These are phyloP conservation scores for Podaxis pistillaris DNA, from an alignment of 768 basidiomycete species.

Conservation along the genomic window DNA sequence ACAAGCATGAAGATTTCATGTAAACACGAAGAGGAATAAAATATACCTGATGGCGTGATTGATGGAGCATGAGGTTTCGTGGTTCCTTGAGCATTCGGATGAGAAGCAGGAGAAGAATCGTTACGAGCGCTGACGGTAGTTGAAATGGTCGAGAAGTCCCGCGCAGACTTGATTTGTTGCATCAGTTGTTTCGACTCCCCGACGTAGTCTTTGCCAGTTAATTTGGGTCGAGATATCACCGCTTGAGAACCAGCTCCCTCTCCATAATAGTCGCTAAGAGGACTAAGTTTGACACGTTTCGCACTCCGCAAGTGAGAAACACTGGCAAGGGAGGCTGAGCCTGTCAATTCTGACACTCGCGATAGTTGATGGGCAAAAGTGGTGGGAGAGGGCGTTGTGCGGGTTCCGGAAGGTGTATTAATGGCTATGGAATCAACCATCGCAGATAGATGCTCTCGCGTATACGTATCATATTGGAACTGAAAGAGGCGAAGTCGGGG, in stretches of 20 bases:
- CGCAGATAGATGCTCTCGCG: conserved; percentile 89
- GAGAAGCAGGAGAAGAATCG: conserved; percentile 23
- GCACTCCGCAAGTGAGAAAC: conserved; percentile 65
- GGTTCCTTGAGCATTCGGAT: conserved; percentile 12
- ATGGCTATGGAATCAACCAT: conserved; percentile 94
- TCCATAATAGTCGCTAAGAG: conserved; percentile 55
- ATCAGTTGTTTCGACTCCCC: conserved; percentile 76
- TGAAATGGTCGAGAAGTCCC: conserved; percentile 76
- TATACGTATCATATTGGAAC: conserved; percentile 95
- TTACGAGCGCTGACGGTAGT: conserved; percentile 48
- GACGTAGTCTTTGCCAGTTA: conserved; percentile 64
- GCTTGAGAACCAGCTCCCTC: conserved; percentile 48
- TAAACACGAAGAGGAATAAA: conserved; percentile 10
- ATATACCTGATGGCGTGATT: background rate
- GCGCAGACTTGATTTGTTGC: conserved; percentile 76
- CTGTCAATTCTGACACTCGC: conserved; percentile 43
- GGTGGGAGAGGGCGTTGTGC: conserved; percentile 44
- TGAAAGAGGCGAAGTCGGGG: conserved; percentile 85
- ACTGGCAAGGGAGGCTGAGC: conserved; percentile 30
- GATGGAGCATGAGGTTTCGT: conserved; percentile 7
- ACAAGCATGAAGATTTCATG: background rate
- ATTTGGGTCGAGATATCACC: conserved; percentile 46
- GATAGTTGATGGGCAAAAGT: conserved; percentile 45
- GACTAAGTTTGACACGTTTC: conserved; percentile 80
- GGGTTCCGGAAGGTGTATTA: conserved; percentile 63